Evolutionary conservation across 805 yeast species (phyloP).

Genomic region (Ogataea dorogensis): DNA sequence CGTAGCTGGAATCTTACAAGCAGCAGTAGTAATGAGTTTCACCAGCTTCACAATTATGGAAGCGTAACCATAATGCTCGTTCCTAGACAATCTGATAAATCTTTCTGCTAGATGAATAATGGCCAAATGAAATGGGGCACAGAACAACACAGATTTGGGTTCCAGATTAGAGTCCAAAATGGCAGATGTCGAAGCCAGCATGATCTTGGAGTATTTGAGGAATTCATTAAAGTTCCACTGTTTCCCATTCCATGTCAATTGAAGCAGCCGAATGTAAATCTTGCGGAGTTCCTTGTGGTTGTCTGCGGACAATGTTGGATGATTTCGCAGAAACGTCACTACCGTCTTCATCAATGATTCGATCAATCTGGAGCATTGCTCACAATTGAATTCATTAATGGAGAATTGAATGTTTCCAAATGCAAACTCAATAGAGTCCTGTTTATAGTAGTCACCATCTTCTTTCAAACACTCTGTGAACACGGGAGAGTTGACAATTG

Average conservation of each 20-base stretch:
- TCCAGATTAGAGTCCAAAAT: constrained; percentile 10
- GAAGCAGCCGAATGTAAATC: constrained; percentile 25
- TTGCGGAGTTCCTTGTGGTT: constrained; percentile 21
- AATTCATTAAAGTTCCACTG: constrained; percentile 12
- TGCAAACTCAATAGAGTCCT: constrained; percentile 18
- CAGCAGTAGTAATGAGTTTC: constrained; percentile 15
- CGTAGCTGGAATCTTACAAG: constrained; percentile 20
- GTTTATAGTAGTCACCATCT: constrained; percentile 19
- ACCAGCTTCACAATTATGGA: constrained; percentile 7
- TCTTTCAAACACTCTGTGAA: constrained; percentile 17
- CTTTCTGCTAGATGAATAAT: constrained; percentile 20
- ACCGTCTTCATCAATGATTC: constrained; percentile 16
- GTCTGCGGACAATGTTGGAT: constrained; percentile 1
- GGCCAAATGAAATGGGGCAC: constrained; percentile 26
- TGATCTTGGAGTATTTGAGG: constrained; percentile 15
- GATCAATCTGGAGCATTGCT: constrained; percentile 9
- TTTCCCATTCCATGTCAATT: constrained; percentile 26
- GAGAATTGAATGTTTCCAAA: constrained; percentile 16
- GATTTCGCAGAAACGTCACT: constrained; percentile 4
- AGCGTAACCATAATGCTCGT: constrained; percentile 2
- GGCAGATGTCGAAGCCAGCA: constrained; percentile 14
- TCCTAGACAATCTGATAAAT: constrained; percentile 5
- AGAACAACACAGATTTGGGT: constrained; percentile 14
- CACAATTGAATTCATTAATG: constrained; percentile 13
- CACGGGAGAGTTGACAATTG: constrained; percentile 19